phyloP scores from a whole-genome alignment of 768 basidiomycete genomes.

The Rhodocollybia butyracea region DNA sequence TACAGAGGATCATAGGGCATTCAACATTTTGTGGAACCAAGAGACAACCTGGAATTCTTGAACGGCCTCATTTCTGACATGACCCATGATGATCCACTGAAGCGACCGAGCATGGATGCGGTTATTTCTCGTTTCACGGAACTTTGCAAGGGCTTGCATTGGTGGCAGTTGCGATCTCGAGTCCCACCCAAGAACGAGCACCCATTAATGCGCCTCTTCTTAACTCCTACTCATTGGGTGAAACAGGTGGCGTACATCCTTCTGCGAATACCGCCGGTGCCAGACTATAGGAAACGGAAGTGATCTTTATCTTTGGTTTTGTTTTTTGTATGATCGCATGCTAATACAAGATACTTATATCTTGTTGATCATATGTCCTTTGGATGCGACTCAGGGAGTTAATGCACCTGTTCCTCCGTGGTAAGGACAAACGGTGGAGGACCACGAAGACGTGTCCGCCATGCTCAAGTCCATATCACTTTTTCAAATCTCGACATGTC shows the following conservation, averaged over 20 bases:
- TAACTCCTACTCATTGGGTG: neutral
- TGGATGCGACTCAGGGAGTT: too few relatives aligned
- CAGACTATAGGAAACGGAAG: too few relatives aligned
- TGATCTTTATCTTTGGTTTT: too few relatives aligned
- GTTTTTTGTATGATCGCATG: too few relatives aligned
- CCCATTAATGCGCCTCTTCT: neutral
- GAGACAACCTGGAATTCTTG: constrained; percentile 24
- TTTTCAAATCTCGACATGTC: too few relatives aligned
- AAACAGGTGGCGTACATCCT: neutral
- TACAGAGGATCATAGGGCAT: neutral
- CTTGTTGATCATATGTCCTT: too few relatives aligned
- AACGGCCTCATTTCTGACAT: constrained; percentile 29
- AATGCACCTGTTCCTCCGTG: too few relatives aligned
- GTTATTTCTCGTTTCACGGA: constrained; percentile 25
- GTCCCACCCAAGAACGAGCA: neutral
- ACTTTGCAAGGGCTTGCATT: constrained; percentile 8
- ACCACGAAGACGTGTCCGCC: too few relatives aligned
- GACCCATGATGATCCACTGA: constrained; percentile 30
- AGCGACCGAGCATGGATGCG: constrained; percentile 36
- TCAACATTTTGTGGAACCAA: neutral
- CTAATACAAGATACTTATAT: too few relatives aligned
- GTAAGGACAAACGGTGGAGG: too few relatives aligned
- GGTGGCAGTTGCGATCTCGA: constrained; percentile 19
- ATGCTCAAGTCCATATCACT: too few relatives aligned
- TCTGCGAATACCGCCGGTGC: neutral